Conservation (phyloP, 2,329 filamentous ascomycete genomes). For the Penicillium hordei region DNA sequence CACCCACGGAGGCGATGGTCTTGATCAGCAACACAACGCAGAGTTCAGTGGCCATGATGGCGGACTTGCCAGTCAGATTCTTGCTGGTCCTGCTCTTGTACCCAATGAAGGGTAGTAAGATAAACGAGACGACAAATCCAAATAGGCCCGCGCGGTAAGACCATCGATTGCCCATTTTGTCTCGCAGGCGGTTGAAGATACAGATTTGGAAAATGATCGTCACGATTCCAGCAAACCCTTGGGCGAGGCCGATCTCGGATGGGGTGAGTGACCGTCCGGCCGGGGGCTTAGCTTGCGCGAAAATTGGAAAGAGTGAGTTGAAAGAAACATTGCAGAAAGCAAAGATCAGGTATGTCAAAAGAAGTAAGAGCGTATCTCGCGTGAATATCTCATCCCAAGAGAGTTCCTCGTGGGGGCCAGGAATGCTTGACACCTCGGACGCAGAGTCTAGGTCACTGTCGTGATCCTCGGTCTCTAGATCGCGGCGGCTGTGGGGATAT, state of each 20-base stretch:
- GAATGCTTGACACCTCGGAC: constrained; percentile 40
- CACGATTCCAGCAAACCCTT: constrained; percentile 78
- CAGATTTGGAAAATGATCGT: constrained; percentile 90
- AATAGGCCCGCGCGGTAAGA: constrained; percentile 78
- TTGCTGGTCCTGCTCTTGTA: constrained; percentile 65
- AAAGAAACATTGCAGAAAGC: constrained; percentile 92
- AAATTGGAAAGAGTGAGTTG: constrained; percentile 93
- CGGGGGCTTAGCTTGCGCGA: constrained; percentile 72
- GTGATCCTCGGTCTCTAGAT: constrained; percentile 34
- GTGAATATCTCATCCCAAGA: constrained; percentile 66
- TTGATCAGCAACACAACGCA: constrained; percentile 79
- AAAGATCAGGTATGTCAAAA: constrained; percentile 87
- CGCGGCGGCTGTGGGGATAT: constrained; percentile 31
- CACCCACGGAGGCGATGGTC: constrained; percentile 85
- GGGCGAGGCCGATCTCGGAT: constrained; percentile 76
- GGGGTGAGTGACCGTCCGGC: constrained; percentile 74
- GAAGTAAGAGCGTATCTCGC: constrained; percentile 75
- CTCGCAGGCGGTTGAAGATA: constrained; percentile 75
- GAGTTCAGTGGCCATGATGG: constrained; percentile 78
- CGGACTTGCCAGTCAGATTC: constrained; percentile 61
- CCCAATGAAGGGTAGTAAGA: constrained; percentile 86
- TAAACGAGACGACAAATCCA: constrained; percentile 77
- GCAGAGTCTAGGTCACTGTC: constrained; percentile 49
- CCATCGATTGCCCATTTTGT: constrained; percentile 77
- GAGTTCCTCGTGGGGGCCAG: constrained; percentile 50